phyloP scores from a whole-genome alignment of 2,329 filamentous ascomycete genomes.

The Neodidymelliopsis sp. region DNA sequence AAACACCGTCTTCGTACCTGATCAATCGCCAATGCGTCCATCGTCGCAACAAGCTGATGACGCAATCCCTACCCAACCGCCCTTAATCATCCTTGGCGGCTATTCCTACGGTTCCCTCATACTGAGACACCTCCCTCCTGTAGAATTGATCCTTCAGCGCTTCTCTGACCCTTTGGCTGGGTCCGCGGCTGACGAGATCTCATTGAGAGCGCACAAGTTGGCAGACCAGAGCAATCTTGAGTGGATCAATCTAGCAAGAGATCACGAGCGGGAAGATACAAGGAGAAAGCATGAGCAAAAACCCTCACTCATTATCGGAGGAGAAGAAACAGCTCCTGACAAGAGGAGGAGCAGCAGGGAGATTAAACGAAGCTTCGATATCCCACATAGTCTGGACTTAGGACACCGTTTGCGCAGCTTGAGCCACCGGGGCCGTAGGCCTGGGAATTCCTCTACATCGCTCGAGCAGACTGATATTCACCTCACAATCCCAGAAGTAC shows the following conservation, averaged over 20 bases:
- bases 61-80: conserved; percentile 6
- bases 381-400: conserved; percentile 46
- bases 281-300: conserved; percentile 41
- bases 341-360: conserved; percentile 54
- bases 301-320: conserved; percentile 52
- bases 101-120: conserved; percentile 94
- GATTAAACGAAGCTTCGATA: conserved; percentile 41
- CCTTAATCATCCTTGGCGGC: conserved; percentile 70
- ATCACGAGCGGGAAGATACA: conserved; percentile 27
- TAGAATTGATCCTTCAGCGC: conserved; percentile 61
- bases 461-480: conserved; percentile 5
- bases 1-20: conserved; percentile 23
- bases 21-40: conserved; percentile 20
- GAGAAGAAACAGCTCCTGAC: conserved; percentile 55
- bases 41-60: not conserved
- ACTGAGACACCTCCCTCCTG: conserved; percentile 72
- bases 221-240: conserved; percentile 67
- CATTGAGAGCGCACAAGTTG: conserved; percentile 72
- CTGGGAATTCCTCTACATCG: conserved; percentile 13
- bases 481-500: conserved; percentile 30
- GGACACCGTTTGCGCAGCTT: conserved; percentile 36
- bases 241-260: conserved; percentile 40
- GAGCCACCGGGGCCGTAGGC: conserved; percentile 32
- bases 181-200: conserved; percentile 71
- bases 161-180: conserved; percentile 64